Conservation (phyloP, 495 filamentous ascomycete genomes). For the Penicillium lagena region DNA sequence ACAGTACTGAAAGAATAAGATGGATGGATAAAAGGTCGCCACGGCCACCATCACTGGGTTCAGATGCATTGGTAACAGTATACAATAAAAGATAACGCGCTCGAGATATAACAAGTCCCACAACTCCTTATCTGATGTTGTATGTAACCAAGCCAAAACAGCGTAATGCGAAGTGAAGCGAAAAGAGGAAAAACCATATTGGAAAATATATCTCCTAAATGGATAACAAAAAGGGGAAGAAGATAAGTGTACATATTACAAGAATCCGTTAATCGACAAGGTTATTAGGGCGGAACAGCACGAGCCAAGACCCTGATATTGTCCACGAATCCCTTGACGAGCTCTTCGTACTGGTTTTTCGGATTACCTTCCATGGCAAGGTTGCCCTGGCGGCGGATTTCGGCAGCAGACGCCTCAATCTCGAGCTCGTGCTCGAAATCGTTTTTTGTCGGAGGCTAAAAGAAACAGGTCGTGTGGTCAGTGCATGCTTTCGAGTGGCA, state of each 20-base stretch:
- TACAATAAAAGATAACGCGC: too few species aligned
- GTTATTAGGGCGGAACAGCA: conserved; percentile 30
- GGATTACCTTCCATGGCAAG: conserved; percentile 49
- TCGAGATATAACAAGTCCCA: too few species aligned
- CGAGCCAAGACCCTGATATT: conserved; percentile 70
- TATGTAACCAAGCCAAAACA: too few species aligned
- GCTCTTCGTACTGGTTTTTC: conserved; percentile 58
- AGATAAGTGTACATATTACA: conserved; percentile 16
- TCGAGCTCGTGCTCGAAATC: conserved; percentile 85
- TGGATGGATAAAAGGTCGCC: too few species aligned
- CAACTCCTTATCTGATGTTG: too few species aligned
- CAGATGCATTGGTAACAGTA: too few species aligned
- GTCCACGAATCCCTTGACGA: conserved; percentile 78
- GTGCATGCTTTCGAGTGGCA: background rate
- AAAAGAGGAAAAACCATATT: background rate
- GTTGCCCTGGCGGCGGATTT: conserved; percentile 63
- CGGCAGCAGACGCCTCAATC: conserved; percentile 66
- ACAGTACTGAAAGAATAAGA: conserved; percentile 1
- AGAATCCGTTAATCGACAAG: conserved; percentile 7
- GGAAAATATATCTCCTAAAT: background rate
- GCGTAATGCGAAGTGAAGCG: too few species aligned
- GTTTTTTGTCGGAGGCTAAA: conserved; percentile 32
- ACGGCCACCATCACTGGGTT: too few species aligned
- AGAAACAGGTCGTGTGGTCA: background rate
- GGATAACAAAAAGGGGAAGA: too few species aligned